Evolutionary conservation across 345 rosid species (phyloP).

Genomic region (Aethionema arabicum): DNA sequence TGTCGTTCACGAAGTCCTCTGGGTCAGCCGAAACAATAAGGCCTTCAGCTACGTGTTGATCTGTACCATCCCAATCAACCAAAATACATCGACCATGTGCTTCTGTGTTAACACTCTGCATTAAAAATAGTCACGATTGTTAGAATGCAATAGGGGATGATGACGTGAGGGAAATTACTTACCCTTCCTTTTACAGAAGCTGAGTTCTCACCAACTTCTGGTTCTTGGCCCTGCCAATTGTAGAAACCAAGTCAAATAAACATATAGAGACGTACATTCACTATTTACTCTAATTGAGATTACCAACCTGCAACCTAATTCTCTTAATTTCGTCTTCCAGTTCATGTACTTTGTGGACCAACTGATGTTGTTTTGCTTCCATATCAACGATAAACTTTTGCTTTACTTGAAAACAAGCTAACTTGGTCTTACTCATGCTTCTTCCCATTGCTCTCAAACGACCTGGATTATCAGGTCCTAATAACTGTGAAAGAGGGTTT

Average conservation of each 20-base stretch:
- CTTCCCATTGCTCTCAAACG: neutral
- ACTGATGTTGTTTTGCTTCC: neutral
- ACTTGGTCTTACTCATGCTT: conserved; percentile 2
- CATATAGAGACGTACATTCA: no score
- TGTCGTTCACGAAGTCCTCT: no score
- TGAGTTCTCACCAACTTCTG: conserved; percentile 14
- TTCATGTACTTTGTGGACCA: neutral
- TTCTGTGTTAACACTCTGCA: no score
- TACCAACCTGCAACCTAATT: neutral
- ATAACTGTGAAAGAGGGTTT: neutral
- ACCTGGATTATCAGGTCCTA: neutral
- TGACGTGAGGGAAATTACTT: no score
- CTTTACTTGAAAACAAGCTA: conserved; percentile 9
- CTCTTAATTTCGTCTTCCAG: neutral
- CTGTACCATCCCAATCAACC: no score
- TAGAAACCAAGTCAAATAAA: neutral
- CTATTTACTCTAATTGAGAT: neutral
- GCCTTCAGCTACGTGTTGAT: no score
- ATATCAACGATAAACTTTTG: neutral
- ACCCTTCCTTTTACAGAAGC: conserved; percentile 1
- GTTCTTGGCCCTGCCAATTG: neutral
- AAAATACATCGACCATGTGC: no score
- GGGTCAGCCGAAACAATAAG: no score
- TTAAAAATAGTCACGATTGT: no score
- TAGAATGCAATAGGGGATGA: no score